Evolutionary conservation across 306 rosid species (phyloP), one percentile per base, ranked within the genome.

Genomic region (Begonia fuchsioides): DNA sequence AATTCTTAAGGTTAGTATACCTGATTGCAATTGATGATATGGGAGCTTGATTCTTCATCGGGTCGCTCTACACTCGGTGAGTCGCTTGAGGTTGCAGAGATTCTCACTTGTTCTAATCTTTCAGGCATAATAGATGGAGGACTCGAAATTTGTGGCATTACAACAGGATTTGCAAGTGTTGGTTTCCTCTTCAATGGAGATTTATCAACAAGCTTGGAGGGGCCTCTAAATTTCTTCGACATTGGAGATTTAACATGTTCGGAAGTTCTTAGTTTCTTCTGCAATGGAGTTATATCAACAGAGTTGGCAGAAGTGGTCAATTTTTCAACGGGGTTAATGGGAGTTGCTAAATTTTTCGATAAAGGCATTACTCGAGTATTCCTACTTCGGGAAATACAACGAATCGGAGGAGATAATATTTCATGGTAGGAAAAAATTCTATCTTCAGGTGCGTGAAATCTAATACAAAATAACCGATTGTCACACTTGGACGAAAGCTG

Each of bases 401-500:
- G 93, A 70, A 88, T 76, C 54, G 93, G 90, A 70, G 60, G 79
- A 16, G 86, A 72, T 55, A 53, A 49, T 58, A 80, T 60, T 73
- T 78, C 80, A 38, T 81, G 62, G 59, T 78, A 88, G 58, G 95
- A 90, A 72, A 72, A 81, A 44, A 32, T 59, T 68, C 72, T 83
- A 65, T 70, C 49, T 12, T 61, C 64, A 10, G 76, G 86, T 19
- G 81, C 55, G 56, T 65, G 57, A 76, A 88, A 88, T 59, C 68
- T 69, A 57, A 88, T 70, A 66, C 68, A 66, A 71, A 88, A 88
- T 66, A 88, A 71, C 72, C 85, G 73, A 71, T 72, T 88, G 38
- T 81, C 90, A 49, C 95, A 83, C 74, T 88, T 83, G 54, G 96
- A 88, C 14, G 96, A 88, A 68, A 88, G 93, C 96, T 88, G 83